Percentiles rank a stretch among this genome's conserved stretches.
phyloP scores from a whole-genome alignment of 1,284 basidiomycete species.

The Gomphus bonarii region DNA sequence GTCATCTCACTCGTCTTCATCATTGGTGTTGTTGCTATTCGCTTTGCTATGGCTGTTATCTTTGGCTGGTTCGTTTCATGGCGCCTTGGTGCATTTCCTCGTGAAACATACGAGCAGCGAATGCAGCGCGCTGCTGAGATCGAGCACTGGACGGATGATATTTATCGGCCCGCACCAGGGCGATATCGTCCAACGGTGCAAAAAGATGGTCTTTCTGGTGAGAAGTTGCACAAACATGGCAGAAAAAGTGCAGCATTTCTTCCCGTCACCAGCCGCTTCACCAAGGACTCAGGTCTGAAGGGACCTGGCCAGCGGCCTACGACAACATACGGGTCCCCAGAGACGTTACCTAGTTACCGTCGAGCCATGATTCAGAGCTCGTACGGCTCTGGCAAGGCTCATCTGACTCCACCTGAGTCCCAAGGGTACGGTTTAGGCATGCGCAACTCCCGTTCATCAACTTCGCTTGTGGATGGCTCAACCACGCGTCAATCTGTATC shows the following conservation, averaged over 20 bases:
- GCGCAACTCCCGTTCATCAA: constrained; percentile 19
- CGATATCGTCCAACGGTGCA: constrained; percentile 84
- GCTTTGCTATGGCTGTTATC: constrained; percentile 93
- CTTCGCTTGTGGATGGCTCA: constrained; percentile 26
- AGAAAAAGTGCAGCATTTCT: constrained; percentile 45
- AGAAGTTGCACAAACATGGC: constrained; percentile 25
- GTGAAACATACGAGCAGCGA: constrained; percentile 91
- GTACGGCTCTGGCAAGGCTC: constrained; percentile 42
- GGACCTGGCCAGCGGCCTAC: constrained; percentile 51
- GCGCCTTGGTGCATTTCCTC: constrained; percentile 87
- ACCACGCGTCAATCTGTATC: constrained; percentile 36
- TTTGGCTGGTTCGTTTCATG: constrained; percentile 98
- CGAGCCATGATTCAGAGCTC: constrained; percentile 36
- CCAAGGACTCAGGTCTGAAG: constrained; percentile 59
- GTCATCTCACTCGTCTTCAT: constrained; percentile 97
- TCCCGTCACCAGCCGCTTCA: constrained; percentile 80
- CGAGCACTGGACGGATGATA: constrained; percentile 95
- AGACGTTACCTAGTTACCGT: constrained; percentile 47
- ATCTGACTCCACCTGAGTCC: constrained; percentile 66
- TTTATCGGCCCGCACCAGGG: constrained; percentile 89
- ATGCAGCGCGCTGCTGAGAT: constrained; percentile 87
- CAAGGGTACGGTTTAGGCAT: constrained; percentile 57
- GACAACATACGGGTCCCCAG: constrained; percentile 69
- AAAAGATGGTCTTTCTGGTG: constrained; percentile 47
- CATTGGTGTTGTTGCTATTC: constrained; percentile 90